Base-by-base conservation (phyloP, 2,329 filamentous ascomycete species). In the Colletotrichum noveboracense region DNA sequence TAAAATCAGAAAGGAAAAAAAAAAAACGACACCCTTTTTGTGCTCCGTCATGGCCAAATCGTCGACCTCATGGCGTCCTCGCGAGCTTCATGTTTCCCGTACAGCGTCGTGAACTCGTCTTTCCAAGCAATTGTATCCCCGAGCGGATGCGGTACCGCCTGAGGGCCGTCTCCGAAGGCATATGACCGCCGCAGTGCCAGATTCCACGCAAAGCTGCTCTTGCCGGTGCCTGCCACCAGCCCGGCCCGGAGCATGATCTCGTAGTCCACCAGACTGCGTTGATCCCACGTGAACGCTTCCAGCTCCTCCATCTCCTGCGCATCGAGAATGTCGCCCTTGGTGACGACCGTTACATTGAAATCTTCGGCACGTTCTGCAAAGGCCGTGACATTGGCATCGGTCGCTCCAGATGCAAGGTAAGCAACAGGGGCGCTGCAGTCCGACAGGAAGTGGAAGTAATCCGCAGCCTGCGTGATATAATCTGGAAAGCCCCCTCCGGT, bases 181-280 rank as follows among this genome's bases (percentile, higher is more conserved):
- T 80, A 76, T 30, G 77, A 74, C 71, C 88, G 83, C 28, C 84
- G 81, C 75, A 89, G 78, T 12, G 87, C 87, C 18, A 90, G 78
- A 70, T 87, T 87, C 84, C 87, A 89, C 16, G 85, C 84, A 69
- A 89, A 88, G 74, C 82, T 84, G 72, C 86, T 88, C 79, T 85
- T 85, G 10, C 85, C 84, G 12, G 86, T 81, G 0, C 88, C 88
- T 1, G 84, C 84, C 73, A 89, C 85, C 21, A 85, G 80, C 13
- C 83, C 85, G 24, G 86, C 85, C 30, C 86, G 82, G 66, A 86
- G 80, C 77, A 89, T 80, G 6, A 90, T 84, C 77, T 89, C 87
- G 80, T 87, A 89, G 79, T 91, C 89, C 8, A 90, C 85, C 24
- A 90, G 80, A 5, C 85, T 86, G 72, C 87, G 85, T 80, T 90